Evolutionary conservation across 768 basidiomycete genomes (phyloP), one percentile per base, ranked within the genome.

Genomic region (Suillus lakei): DNA sequence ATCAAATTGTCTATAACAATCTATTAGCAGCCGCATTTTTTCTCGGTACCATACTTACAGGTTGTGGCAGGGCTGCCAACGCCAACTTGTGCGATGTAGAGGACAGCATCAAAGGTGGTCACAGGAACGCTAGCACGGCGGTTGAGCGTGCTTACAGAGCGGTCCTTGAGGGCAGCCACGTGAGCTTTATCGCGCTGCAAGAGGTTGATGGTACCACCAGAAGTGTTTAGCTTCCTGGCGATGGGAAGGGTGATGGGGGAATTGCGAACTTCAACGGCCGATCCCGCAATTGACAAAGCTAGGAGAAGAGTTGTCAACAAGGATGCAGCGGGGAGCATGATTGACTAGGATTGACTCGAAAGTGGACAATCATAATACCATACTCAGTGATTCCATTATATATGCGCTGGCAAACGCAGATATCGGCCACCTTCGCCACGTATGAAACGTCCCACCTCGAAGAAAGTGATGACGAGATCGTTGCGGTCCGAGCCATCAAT

Each of bases 11-110:
- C 86, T 90, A 53, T 34, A 41, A 44, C 54, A 55, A 51, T 18
- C 48, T 56, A 58, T 63, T 38, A 67, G 32, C 50, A 36, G 18
- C 10, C 5, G 28, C 36, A 59, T 39, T 28, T 12, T n/a, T 50
- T 39, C 4, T 21, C 28, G 32, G 48, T 46, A 16, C 23, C 61
- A 21, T 26, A 66, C 82, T 69, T 68, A 85, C 87, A 88, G 30
- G 68, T 74, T 5, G 86, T 88, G 21, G 84, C 73, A 1, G 87
- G 88, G 66, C 70, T 83, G 58, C 88, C 89, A 36, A 89, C 81
- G 12, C 81, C 83, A 32, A 88, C 79, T n/a, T 77, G 68, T 2
- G 85, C 77, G 59, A 76, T 46, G 59, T 68, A 71, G 21, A 74
- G 70, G 43, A 81, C 75, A 23, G 71, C 77, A 61, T 80, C 76